A percentile compares a stretch with the other conserved stretches of the same genome.
Evolutionary conservation across 2,329 filamentous ascomycete genomes (phyloP).

Genomic region (Clonostachys sp.): DNA sequence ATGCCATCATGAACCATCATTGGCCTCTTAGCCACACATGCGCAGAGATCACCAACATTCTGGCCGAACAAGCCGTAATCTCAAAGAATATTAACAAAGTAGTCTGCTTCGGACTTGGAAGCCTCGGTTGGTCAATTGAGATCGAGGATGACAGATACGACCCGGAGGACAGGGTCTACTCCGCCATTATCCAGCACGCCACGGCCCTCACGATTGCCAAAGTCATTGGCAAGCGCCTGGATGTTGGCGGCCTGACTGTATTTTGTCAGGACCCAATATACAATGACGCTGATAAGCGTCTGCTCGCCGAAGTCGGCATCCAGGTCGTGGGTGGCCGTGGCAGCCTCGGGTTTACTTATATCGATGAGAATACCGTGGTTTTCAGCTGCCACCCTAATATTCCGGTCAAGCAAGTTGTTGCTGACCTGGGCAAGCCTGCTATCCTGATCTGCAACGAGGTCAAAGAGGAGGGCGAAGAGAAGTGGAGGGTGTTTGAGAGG

Average conservation of each 20-base stretch:
- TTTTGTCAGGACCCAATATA: background rate
- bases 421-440: slow-evolving; percentile 9
- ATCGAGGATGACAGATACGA: background rate
- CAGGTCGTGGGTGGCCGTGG: slow-evolving; percentile 5
- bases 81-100: background rate
- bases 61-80: background rate
- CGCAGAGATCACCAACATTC: no score
- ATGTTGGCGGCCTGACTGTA: background rate
- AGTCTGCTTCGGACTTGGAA: background rate
- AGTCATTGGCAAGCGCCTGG: background rate
- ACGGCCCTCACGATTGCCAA: background rate
- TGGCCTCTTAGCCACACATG: no score
- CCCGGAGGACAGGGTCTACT: no score
- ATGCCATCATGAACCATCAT: no score
- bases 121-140: background rate
- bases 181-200: background rate
- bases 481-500: no score
- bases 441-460: slow-evolving; percentile 7
- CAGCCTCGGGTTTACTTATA: slow-evolving; percentile 5
- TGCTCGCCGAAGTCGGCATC: slow-evolving; percentile 2
- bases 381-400: slow-evolving; percentile 3
- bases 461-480: no score
- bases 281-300: background rate
- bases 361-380: slow-evolving; percentile 8
- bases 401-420: slow-evolving; percentile 10